These are phyloP conservation scores for Annona cherimola DNA, from an alignment of 164 flowering plant genomes.

Conservation along the genomic window DNA sequence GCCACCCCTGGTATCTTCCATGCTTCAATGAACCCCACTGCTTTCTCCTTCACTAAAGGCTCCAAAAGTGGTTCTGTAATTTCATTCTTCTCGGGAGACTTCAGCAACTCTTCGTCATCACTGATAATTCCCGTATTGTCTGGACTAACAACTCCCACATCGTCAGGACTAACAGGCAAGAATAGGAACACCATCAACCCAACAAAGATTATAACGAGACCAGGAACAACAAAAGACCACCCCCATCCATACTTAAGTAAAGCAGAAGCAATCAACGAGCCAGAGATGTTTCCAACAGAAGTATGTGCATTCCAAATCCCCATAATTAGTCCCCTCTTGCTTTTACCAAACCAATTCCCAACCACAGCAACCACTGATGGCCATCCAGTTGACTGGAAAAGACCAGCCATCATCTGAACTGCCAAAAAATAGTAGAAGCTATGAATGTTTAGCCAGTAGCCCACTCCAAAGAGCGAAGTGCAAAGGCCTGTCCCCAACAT, in stretches of 20 bases:
- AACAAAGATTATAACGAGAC: constrained; percentile 48
- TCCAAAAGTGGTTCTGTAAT: constrained; percentile 44
- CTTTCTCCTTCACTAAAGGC: constrained; percentile 20
- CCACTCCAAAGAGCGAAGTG: constrained; percentile 73
- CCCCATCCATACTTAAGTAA: constrained; percentile 90
- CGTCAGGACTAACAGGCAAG: constrained; percentile 67
- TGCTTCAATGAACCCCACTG: constrained; percentile 85
- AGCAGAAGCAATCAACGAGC: constrained; percentile 74
- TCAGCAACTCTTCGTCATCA: constrained; percentile 35
- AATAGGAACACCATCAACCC: constrained; percentile 61
- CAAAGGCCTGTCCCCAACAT: constrained; percentile 91
- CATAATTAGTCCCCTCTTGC: constrained; percentile 86
- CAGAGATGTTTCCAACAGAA: constrained; percentile 83
- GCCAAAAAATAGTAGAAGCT: constrained; percentile 55
- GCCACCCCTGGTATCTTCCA: constrained; percentile 98
- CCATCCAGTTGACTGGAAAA: constrained; percentile 95
- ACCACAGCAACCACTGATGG: constrained; percentile 97
- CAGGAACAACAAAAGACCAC: constrained; percentile 91
- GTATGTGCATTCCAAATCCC: constrained; percentile 98
- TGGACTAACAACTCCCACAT: constrained; percentile 49
- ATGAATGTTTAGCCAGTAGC: constrained; percentile 80
- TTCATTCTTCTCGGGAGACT: constrained; percentile 37
- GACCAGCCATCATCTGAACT: constrained; percentile 79
- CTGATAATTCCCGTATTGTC: constrained; percentile 49
- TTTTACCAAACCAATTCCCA: constrained; percentile 95